Conservation (phyloP, 2,329 filamentous ascomycete species). For the Penicillium sumatraense region DNA sequence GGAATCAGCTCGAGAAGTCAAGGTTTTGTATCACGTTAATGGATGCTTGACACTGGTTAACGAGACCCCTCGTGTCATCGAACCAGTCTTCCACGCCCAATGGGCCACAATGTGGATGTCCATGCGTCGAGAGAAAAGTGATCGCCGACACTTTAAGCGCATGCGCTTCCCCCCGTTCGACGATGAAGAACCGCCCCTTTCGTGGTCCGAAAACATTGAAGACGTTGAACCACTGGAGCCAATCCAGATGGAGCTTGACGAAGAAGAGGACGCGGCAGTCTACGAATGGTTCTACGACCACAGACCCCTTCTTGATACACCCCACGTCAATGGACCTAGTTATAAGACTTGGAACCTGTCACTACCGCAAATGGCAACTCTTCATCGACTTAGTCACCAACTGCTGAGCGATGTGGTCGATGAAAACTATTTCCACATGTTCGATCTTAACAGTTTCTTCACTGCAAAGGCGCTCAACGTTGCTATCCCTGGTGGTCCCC, state of each 20-base stretch:
- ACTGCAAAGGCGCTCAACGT: conserved; percentile 97
- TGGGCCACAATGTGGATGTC: conserved; percentile 99
- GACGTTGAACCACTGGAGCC: conserved; percentile 97
- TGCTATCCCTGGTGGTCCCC: conserved; percentile 93
- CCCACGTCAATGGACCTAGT: conserved; percentile 93
- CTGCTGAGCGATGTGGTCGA: conserved; percentile 90
- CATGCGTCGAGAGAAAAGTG: conserved; percentile 97
- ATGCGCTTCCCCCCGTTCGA: conserved; percentile 99
- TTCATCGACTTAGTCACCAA: conserved; percentile 90
- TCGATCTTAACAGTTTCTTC: conserved; percentile 91
- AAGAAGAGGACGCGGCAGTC: conserved; percentile 87
- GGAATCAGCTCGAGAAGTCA: conserved; percentile 95
- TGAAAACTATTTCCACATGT: conserved; percentile 97
- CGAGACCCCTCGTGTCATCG: conserved; percentile 93
- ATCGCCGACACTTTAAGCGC: conserved; percentile 92
- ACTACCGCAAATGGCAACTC: conserved; percentile 91
- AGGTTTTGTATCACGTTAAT: conserved; percentile 97
- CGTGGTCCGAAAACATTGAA: conserved; percentile 98
- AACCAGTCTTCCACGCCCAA: conserved; percentile 96
- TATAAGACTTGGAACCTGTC: conserved; percentile 96
- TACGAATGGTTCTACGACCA: conserved; percentile 99
- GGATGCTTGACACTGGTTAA: conserved; percentile 96
- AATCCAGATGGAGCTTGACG: conserved; percentile 97
- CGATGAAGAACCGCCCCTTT: conserved; percentile 95
- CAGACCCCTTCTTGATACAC: conserved; percentile 83